Evolutionary conservation across 2,329 filamentous ascomycete species (phyloP).

Genomic region (Penicillium sp.): DNA sequence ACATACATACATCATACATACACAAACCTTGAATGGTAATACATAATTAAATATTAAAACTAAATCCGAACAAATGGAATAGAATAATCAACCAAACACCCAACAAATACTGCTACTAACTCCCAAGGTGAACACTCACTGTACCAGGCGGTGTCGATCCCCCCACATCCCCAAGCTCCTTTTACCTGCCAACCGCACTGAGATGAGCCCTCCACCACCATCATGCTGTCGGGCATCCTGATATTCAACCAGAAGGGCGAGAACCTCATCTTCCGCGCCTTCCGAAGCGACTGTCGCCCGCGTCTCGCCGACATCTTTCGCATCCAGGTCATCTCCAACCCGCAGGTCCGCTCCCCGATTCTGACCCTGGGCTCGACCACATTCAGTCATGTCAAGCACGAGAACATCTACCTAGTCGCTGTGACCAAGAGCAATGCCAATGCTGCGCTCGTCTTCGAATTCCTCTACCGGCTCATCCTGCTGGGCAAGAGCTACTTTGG

Average conservation of each 20-base stretch:
- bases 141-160: constrained; percentile 20
- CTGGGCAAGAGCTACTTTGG: constrained; percentile 96
- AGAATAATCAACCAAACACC: no score
- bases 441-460: constrained; percentile 96
- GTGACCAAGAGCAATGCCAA: constrained; percentile 99
- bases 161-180: constrained; percentile 16
- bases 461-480: constrained; percentile 87
- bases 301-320: constrained; percentile 98
- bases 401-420: constrained; percentile 97
- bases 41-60: no score
- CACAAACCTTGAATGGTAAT: no score
- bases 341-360: constrained; percentile 95
- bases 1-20: no score
- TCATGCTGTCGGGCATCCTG: constrained; percentile 94
- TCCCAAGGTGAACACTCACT: no score
- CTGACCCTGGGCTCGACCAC: constrained; percentile 96
- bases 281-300: constrained; percentile 96
- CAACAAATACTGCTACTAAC: background rate
- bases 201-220: constrained; percentile 39
- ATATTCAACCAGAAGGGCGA: constrained; percentile 99
- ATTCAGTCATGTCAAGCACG: constrained; percentile 99
- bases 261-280: constrained; percentile 98
- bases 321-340: constrained; percentile 98
- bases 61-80: no score
- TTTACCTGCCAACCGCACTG: constrained; percentile 11